A percentile compares a stretch with the other conserved stretches of the same genome.
Conservation (phyloP, 2,329 filamentous ascomycete species). For the Paracorniculantispora psalliotae region DNA sequence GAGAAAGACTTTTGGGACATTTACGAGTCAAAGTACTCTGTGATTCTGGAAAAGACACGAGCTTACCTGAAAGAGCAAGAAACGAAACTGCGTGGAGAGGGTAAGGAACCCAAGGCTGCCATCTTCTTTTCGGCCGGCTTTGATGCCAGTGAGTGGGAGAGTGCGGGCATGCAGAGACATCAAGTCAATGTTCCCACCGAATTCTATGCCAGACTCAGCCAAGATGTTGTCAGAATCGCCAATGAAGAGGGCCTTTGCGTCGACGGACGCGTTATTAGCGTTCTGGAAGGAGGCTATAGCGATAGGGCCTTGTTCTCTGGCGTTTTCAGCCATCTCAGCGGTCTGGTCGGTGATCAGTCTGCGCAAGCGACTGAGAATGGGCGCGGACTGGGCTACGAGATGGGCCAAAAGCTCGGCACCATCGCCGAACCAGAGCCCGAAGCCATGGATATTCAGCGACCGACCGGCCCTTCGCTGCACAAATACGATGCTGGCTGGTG, state of each 20-base stretch:
- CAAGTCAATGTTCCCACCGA: constrained; percentile 93
- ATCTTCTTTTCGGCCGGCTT: constrained; percentile 96
- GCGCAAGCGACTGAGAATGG: constrained; percentile 26
- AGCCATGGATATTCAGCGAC: neutral
- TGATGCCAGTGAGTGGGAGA: constrained; percentile 94
- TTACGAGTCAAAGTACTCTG: constrained; percentile 72
- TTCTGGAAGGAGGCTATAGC: constrained; percentile 93
- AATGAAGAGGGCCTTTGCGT: constrained; percentile 72
- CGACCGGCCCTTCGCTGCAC: constrained; percentile 27
- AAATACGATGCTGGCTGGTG: constrained; percentile 69
- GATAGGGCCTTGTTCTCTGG: constrained; percentile 85
- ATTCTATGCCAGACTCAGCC: constrained; percentile 88
- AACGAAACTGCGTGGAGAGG: constrained; percentile 53
- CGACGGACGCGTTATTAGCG: constrained; percentile 83
- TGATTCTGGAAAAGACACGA: constrained; percentile 76
- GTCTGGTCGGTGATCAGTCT: constrained; percentile 59
- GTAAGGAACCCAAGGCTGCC: constrained; percentile 68
- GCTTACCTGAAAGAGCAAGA: constrained; percentile 71
- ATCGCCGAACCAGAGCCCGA: constrained; percentile 29
- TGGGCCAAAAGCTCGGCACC: constrained; percentile 47
- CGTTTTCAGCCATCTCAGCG: constrained; percentile 83
- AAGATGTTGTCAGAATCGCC: constrained; percentile 77
- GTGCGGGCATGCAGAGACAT: constrained; percentile 89
- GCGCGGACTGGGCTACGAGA: constrained; percentile 50
- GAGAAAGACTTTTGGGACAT: constrained; percentile 82